Base-by-base conservation (phyloP, 495 filamentous ascomycete species). In the Penicillium roqueforti region DNA sequence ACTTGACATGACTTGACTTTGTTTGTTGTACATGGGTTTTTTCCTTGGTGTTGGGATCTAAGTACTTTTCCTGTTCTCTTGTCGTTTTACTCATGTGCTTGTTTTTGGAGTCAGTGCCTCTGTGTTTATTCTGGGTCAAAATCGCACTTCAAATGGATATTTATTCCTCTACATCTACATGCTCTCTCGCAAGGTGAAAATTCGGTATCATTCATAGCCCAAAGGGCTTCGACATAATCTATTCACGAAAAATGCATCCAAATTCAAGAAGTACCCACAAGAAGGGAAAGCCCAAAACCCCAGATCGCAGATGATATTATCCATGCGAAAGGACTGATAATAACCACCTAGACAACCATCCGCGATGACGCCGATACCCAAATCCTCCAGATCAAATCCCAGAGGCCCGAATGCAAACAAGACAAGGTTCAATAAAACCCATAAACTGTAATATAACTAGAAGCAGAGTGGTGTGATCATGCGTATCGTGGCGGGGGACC, bases 31-130 rank as follows among this genome's bases (percentile, higher is more conserved):
- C 50, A 45, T 59, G 50, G 49, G 48, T 37, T 23, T 55, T 55
- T 53, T 58, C 9, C 54, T 50, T 48, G 55, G 50, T 58, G 51
- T 59, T 55, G 34, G 52, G 29, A 46, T 48, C 36, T 53, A 9
- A 52, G 40, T 39, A 40, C 23, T 53, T 22, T 49, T 53, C 46
- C 32, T 22, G 20, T 41, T 38, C 9, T 53, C 23, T 56, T 44
- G 23, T 57, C 44, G 58, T 36, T 50, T 55, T 42, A 36, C n/a
- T 54, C 48, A 19, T 37, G 37, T 47, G 14, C 32, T 45, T 61
- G n/a, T 52, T 52, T 47, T 52, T 48, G 26, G 23, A 40, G 25
- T 42, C 44, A 14, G 6, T 49, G 44, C 14, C 14, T 16, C 32
- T 58, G 3, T 39, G 31, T 58, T 28, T n/a, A 43, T 25, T 19